Percentiles rank a stretch among this genome's conserved stretches.
Evolutionary conservation across 371 early-diverging fungal species (phyloP).

Genomic region (Mortierella sp.): DNA sequence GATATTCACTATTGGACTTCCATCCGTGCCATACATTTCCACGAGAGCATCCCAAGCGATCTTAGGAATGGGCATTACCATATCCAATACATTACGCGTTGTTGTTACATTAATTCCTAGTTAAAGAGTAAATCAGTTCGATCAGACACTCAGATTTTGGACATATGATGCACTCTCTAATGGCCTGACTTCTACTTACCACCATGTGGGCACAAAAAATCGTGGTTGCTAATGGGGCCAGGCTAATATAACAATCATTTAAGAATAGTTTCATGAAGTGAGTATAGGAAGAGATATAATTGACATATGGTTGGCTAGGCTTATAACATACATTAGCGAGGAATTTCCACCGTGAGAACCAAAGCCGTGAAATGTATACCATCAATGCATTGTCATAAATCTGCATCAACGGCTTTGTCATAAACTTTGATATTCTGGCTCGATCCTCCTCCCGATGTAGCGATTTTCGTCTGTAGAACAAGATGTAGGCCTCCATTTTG

Average conservation of each 20-base stretch:
- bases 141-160: not conserved
- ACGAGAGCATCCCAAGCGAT: conserved; percentile 54
- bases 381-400: conserved; percentile 41
- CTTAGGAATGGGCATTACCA: conserved; percentile 58
- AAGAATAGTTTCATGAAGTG: not conserved
- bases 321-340: conserved; percentile 32
- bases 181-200: conserved; percentile 13
- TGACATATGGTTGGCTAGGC: not conserved
- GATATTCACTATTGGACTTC: conserved; percentile 52
- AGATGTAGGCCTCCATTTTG: conserved; percentile 57
- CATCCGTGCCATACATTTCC: conserved; percentile 55
- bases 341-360: conserved; percentile 37
- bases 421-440: conserved; percentile 35
- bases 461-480: conserved; percentile 55
- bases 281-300: not conserved
- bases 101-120: conserved; percentile 50
- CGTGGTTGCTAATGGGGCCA: conserved; percentile 58
- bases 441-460: conserved; percentile 55
- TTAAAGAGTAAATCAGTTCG: not conserved
- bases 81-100: conserved; percentile 43
- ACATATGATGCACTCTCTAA: not conserved
- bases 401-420: conserved; percentile 44
- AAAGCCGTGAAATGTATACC: conserved; percentile 50
- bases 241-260: conserved; percentile 31
- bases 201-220: conserved; percentile 58